Evolutionary conservation across 1,139 yeast genomes (phyloP).

Genomic region (Magnusiomyces suaveolens): DNA sequence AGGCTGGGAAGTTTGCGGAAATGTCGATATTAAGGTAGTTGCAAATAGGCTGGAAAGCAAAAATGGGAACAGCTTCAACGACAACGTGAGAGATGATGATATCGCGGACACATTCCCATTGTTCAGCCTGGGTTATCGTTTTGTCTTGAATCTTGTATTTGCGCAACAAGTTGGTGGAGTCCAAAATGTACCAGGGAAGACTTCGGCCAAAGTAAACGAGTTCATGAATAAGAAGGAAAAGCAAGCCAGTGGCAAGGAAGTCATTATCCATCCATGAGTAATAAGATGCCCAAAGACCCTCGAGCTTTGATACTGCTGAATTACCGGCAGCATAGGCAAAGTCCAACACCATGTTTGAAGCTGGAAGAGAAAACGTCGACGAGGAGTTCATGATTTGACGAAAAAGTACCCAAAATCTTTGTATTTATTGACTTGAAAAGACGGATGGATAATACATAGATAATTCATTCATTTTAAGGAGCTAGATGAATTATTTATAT

Average conservation of each 20-base stretch:
- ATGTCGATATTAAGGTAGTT: constrained; percentile 62
- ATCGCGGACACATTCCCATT: constrained; percentile 81
- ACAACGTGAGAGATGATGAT: constrained; percentile 77
- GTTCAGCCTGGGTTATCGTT: constrained; percentile 64
- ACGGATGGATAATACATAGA: too few species aligned
- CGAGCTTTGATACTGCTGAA: constrained; percentile 36
- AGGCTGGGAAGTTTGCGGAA: constrained; percentile 73
- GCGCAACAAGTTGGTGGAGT: constrained; percentile 63
- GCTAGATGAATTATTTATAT: too few species aligned
- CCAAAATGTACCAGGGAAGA: constrained; percentile 75
- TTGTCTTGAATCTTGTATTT: constrained; percentile 74
- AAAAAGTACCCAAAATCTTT: background rate
- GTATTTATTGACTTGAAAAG: too few species aligned
- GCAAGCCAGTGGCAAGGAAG: constrained; percentile 69
- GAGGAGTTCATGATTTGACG: constrained; percentile 6
- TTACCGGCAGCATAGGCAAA: constrained; percentile 5
- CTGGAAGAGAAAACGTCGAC: background rate
- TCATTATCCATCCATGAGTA: constrained; percentile 68
- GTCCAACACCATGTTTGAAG: constrained; percentile 3
- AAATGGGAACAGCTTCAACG: constrained; percentile 90
- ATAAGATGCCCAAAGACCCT: constrained; percentile 70
- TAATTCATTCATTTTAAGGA: too few species aligned
- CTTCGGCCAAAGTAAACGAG: constrained; percentile 75
- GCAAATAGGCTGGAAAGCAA: constrained; percentile 91
- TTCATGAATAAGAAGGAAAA: constrained; percentile 69